A percentile compares a stretch with the other conserved stretches of the same genome.
Conservation (phyloP, 495 filamentous ascomycete genomes). For the Durotheca rogersii region DNA sequence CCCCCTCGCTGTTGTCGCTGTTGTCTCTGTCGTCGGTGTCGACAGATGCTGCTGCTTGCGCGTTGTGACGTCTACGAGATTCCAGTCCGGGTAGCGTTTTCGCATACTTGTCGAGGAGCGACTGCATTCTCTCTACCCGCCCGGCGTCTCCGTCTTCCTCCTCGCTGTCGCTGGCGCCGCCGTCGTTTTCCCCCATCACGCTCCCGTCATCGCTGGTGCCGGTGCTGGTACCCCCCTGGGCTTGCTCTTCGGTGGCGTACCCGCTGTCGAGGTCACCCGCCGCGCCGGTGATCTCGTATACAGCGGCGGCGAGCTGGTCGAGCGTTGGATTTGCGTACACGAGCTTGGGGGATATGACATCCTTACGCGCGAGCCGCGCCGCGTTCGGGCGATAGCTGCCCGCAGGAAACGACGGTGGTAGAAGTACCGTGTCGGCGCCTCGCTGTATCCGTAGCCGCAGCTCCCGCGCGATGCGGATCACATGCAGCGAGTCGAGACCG, state of each 20-base stretch:
- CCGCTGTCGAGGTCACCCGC: not conserved
- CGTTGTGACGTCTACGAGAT: not conserved
- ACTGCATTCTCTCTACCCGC: not conserved
- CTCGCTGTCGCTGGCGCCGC: not conserved
- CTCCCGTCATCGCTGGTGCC: not conserved
- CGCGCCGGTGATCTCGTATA: not conserved
- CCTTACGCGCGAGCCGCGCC: not conserved
- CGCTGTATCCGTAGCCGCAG: not conserved
- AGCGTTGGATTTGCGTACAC: not conserved
- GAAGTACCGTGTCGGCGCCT: not conserved
- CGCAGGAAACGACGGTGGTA: no score
- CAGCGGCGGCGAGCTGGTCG: not conserved
- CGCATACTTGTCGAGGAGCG: not conserved
- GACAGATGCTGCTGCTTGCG: no score
- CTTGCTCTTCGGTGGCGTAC: not conserved
- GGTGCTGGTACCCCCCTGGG: not conserved
- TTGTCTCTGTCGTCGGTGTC: no score
- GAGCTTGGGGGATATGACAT: not conserved
- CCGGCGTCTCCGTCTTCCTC: not conserved
- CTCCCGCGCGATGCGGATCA: not conserved
- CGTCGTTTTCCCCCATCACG: not conserved
- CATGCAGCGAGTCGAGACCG: not conserved
- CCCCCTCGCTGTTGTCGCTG: no score
- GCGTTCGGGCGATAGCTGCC: not conserved
- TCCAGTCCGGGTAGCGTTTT: not conserved